phyloP scores from a whole-genome alignment of 169 alveolate genomes.

The Plasmodium reichenowi region DNA sequence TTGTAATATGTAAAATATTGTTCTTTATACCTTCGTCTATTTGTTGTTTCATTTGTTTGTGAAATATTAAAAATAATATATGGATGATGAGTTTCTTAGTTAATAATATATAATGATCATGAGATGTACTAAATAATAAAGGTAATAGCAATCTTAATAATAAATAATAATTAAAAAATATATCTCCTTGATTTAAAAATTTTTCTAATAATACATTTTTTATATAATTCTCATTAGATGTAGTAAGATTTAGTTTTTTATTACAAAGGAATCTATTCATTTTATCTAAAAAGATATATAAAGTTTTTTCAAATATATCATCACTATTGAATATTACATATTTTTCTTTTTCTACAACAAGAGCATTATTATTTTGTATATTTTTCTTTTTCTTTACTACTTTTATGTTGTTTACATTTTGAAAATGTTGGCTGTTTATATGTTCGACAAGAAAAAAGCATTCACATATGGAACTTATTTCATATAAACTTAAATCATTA shows the following conservation, averaged over 20 bases:
- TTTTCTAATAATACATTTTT: slow-evolving; percentile 6
- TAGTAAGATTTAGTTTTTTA: not conserved
- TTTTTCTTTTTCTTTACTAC: no score
- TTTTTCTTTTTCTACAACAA: no score
- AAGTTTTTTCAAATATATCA: slow-evolving; percentile 50
- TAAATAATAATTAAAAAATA: slow-evolving; percentile 45
- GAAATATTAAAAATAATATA: slow-evolving; percentile 22
- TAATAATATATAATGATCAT: slow-evolving; percentile 6
- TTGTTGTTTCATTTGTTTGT: not conserved
- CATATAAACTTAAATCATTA: slow-evolving; percentile 31
- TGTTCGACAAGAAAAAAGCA: slow-evolving; percentile 45
- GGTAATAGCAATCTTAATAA: slow-evolving; percentile 42
- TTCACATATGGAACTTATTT: slow-evolving; percentile 64
- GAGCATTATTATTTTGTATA: no score
- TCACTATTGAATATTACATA: not conserved
- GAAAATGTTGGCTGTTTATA: not conserved
- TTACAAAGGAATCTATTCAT: not conserved
- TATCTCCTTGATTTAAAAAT: not conserved
- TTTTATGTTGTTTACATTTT: not conserved
- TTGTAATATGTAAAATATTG: not conserved
- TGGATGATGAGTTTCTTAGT: slow-evolving; percentile 15
- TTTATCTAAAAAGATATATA: slow-evolving; percentile 38
- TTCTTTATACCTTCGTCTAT: not conserved
- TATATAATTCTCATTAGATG: slow-evolving; percentile 1
- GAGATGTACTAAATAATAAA: slow-evolving; percentile 4